Conservation (phyloP, 768 basidiomycete genomes). For the Mycena alexandri region DNA sequence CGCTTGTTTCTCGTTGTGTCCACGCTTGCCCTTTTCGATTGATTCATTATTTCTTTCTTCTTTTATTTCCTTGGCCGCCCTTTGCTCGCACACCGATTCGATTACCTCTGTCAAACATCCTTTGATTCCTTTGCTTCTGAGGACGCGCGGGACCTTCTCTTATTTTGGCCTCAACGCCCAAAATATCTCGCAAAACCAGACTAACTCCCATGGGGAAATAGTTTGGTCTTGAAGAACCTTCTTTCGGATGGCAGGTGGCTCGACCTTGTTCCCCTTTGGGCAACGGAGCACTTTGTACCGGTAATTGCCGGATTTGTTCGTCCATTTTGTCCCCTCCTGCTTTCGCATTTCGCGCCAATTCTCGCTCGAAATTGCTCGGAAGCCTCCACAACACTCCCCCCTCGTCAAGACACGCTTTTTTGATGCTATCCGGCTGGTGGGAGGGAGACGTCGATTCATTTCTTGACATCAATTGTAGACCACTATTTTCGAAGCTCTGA, state of each 20-base stretch:
- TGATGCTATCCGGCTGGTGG: too few relatives aligned
- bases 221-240: slow-evolving; percentile 12
- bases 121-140: not conserved
- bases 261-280: slow-evolving; percentile 33
- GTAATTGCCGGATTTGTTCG: slow-evolving; percentile 10
- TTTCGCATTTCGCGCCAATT: not conserved
- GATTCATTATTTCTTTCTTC: too few relatives aligned
- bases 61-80: not conserved
- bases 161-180: not conserved
- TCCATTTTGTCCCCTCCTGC: not conserved
- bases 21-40: not conserved
- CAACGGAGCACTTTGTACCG: slow-evolving; percentile 21
- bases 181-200: not conserved
- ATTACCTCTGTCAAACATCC: slow-evolving; percentile 13
- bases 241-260: slow-evolving; percentile 24
- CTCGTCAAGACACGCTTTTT: not conserved
- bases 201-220: slow-evolving; percentile 22
- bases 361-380: not conserved
- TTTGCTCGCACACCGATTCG: not conserved
- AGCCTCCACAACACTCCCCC: too few relatives aligned
- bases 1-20: not conserved
- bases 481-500: slow-evolving; percentile 34
- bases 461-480: slow-evolving; percentile 27
- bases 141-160: not conserved
- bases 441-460: not conserved